Evolutionary conservation across 805 yeast species (phyloP).

Genomic region (Monosporozyma unispora): DNA sequence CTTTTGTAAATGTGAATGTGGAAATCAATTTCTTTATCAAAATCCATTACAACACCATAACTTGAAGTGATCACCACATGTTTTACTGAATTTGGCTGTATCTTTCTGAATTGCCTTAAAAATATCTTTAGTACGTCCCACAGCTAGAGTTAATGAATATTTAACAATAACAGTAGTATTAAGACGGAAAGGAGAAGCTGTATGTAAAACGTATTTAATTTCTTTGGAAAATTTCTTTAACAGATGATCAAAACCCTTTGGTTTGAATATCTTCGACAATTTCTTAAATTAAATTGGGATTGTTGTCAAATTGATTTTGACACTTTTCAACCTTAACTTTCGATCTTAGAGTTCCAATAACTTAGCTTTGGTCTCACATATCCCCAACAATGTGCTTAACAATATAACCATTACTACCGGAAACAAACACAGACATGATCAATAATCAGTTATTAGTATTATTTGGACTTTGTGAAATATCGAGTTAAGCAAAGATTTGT

Average conservation of each 20-base stretch:
- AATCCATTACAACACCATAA: slow-evolving; percentile 37
- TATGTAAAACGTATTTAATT: slow-evolving; percentile 46
- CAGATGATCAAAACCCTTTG: slow-evolving; percentile 44
- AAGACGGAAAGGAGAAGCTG: slow-evolving; percentile 51
- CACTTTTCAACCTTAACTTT: slow-evolving; percentile 36
- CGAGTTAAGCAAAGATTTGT: too few species aligned
- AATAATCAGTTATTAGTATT: too few species aligned
- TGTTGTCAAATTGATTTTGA: slow-evolving; percentile 23
- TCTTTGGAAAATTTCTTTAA: slow-evolving; percentile 32
- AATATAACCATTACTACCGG: slow-evolving; percentile 18
- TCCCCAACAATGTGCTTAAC: too few species aligned
- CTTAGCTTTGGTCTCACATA: too few species aligned
- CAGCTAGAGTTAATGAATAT: slow-evolving; percentile 47
- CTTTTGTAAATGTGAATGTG: slow-evolving; percentile 18
- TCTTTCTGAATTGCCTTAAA: slow-evolving; percentile 38
- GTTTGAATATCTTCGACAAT: slow-evolving; percentile 30
- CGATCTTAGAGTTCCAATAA: slow-evolving; percentile 45
- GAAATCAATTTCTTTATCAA: slow-evolving; percentile 24
- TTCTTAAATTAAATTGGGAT: slow-evolving; percentile 22
- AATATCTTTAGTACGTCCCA: slow-evolving; percentile 46
- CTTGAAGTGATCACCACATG: slow-evolving; percentile 49
- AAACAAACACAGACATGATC: too few species aligned
- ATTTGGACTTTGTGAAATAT: too few species aligned
- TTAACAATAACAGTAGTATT: slow-evolving; percentile 37
- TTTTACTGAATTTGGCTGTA: slow-evolving; percentile 34